These are phyloP conservation scores for Takashimella koratensis DNA, from an alignment of 1,284 basidiomycete genomes.

Conservation along the genomic window DNA sequence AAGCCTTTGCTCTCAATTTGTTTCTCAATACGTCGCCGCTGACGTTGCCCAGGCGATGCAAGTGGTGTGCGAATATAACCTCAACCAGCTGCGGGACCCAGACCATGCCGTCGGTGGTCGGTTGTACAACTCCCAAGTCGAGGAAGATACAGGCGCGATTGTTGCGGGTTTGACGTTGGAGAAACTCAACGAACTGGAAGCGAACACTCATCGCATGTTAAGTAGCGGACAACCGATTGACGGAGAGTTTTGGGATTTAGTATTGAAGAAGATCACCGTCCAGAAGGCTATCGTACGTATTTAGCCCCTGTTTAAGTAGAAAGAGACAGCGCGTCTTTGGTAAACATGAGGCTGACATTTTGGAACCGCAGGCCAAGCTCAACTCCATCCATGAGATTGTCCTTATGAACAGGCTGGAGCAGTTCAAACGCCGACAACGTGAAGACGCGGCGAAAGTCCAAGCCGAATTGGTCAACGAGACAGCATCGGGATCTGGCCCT, in stretches of 20 bases:
- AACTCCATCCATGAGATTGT: constrained; percentile 92
- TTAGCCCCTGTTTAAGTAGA: not conserved
- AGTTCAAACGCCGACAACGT: constrained; percentile 88
- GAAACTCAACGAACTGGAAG: constrained; percentile 76
- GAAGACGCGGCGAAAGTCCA: constrained; percentile 91
- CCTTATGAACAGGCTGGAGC: constrained; percentile 89
- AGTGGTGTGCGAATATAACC: constrained; percentile 87
- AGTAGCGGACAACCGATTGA: constrained; percentile 90
- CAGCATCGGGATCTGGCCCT: constrained; percentile 40
- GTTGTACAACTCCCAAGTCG: constrained; percentile 37
- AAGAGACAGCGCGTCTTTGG: not conserved
- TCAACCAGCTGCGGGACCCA: constrained; percentile 67
- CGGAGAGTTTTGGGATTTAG: constrained; percentile 94
- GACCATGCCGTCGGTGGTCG: constrained; percentile 43
- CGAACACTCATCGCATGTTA: constrained; percentile 81
- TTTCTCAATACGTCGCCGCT: not conserved
- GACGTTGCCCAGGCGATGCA: constrained; percentile 72
- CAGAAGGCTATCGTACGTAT: constrained; percentile 88
- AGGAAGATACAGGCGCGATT: constrained; percentile 35
- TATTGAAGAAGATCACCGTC: constrained; percentile 88
- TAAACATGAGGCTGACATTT: constrained; percentile 1
- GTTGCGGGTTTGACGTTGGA: constrained; percentile 59
- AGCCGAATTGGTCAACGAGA: constrained; percentile 68
- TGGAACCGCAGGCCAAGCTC: constrained; percentile 69
- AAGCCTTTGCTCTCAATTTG: not conserved